Base-by-base conservation (phyloP, 2,329 filamentous ascomycete genomes). In the Clarireedia sp. region DNA sequence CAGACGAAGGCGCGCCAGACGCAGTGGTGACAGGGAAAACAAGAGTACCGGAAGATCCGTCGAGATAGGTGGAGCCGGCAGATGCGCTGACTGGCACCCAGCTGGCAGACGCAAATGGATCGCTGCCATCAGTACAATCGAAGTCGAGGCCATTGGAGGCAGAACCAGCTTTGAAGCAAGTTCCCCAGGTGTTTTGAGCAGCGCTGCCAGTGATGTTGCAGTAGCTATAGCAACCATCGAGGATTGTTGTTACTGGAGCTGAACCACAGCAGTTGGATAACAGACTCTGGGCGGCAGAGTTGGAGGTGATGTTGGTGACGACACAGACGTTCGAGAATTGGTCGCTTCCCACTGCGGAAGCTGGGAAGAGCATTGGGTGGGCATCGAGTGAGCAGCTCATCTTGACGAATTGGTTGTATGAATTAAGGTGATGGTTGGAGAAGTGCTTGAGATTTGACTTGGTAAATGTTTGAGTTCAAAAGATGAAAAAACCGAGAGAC, bases 161-260 rank as follows among this genome's bases (percentile, higher is more conserved):
- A 43, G 37, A 14, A 8, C 45, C 44, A 5, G 17, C 26, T 9
- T 16, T 12, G 16, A 54, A 49, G 37, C 52, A 54, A 16, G 40
- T 17, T 4, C 24, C 23, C 23, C 38, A 54, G 19, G 19, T 24
- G 23, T 23, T 4, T 54, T 54, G 52, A 54, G 38, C 51, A 33
- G 44, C 8, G 37, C 52, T 43, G 45, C 46, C 24, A 23, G 53
- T 55, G 9, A 55, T 19, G 29, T 55, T 55, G 29, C 53, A 55
- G 14, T 51, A 55, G 38, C 47, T 51, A n/a, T 51, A 55, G 23
- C 53, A 55, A 5, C 48, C 53, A 21, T 51, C 53, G 16, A 29
- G 2, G 14, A 51, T n/a, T 8, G 38, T 47, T 2, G 17, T 45
- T 21, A 55, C 21, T 9, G 53, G 19, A 17, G 37, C 40, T 19